These are phyloP conservation scores for Mycena polygramma DNA, from an alignment of 768 basidiomycete species.

Conservation along the genomic window DNA sequence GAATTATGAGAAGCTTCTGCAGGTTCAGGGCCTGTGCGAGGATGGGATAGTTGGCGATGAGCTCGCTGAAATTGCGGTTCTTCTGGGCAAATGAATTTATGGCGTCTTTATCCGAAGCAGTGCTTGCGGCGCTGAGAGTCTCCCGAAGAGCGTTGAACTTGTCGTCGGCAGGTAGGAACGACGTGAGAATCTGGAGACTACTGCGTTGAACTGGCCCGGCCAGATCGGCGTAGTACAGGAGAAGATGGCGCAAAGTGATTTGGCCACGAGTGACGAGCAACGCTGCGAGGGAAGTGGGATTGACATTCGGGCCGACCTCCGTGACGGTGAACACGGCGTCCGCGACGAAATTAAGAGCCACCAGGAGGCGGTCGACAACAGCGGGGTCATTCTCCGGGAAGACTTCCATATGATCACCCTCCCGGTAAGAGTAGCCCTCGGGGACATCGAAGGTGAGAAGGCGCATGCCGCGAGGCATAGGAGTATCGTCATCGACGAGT, in stretches of 20 bases:
- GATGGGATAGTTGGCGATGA: conserved; percentile 23
- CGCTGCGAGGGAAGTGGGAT: conserved; percentile 19
- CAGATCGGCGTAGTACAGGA: conserved; percentile 30
- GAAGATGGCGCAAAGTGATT: conserved; percentile 27
- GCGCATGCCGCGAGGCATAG: conserved; percentile 30
- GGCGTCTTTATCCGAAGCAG: neutral
- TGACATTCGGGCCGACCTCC: conserved; percentile 18
- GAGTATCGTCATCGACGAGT: conserved; percentile 30
- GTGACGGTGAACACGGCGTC: conserved; percentile 29
- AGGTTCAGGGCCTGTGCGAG: conserved; percentile 27
- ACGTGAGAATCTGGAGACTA: conserved; percentile 10
- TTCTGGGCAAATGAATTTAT: conserved; percentile 2
- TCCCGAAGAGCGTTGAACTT: conserved; percentile 18
- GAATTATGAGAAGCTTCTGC: conserved; percentile 15
- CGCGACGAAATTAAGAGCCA: conserved; percentile 30
- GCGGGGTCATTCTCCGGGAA: conserved; percentile 33
- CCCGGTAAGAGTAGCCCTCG: conserved; percentile 26
- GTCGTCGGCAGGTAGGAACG: conserved; percentile 29
- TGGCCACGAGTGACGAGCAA: conserved; percentile 22
- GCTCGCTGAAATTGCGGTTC: conserved; percentile 27
- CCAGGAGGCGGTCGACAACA: conserved; percentile 27
- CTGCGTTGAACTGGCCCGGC: conserved; percentile 29
- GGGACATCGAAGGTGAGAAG: conserved; percentile 27
- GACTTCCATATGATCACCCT: conserved; percentile 34
- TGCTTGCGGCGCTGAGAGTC: conserved; percentile 11